Base-by-base conservation (phyloP, 139 green algal species). In the Pleodorina starrii region DNA sequence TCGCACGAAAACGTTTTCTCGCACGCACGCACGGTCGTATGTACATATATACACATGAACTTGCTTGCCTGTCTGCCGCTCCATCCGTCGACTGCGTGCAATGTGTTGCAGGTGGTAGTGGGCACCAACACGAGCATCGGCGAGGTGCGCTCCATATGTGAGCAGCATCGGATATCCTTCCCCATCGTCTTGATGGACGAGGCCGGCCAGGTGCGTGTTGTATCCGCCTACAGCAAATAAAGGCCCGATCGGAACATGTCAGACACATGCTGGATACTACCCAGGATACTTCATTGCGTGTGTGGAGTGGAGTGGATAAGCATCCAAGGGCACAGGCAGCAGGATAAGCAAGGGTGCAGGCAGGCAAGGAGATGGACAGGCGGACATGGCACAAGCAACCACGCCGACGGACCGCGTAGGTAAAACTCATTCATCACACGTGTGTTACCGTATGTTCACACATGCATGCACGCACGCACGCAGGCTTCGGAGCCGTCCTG, bases 141-240 rank as follows among this genome's bases (percentile, higher is more conserved):
- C 42, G 46, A 87, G 59, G 5, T 87, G 21, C 54, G 23, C 11
- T 17, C 4, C 40, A 46, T 66, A 5, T 73, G 54, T 46, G 32
- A 87, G 57, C 35, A 38, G 46, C 57, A 54, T 6, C 9, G 38
- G 32, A 21, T 87, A 35, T 77, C 80, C 14, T 73, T 73, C 59
- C 57, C 59, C 16, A 68, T 96, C 19, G 95, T 98, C 10, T 85
- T 98, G 35, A 88, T 99, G 9, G 97, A 99, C 81, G 97, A 99
- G 86, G 97, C 97, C 46, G 95, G 91, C 19, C 97, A 99, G 89
- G 91, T 74, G 32, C 32, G 66, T 69, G 59, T n/a, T n/a, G n/a
- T n/a, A n/a, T n/a, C n/a, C n/a, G n/a, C n/a, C n/a, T n/a, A n/a
- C n/a, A n/a, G n/a, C n/a, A n/a, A n/a, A n/a, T n/a, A n/a, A n/a